These are phyloP conservation scores for Mycena polygramma DNA, from an alignment of 768 basidiomycete species.

Conservation along the genomic window DNA sequence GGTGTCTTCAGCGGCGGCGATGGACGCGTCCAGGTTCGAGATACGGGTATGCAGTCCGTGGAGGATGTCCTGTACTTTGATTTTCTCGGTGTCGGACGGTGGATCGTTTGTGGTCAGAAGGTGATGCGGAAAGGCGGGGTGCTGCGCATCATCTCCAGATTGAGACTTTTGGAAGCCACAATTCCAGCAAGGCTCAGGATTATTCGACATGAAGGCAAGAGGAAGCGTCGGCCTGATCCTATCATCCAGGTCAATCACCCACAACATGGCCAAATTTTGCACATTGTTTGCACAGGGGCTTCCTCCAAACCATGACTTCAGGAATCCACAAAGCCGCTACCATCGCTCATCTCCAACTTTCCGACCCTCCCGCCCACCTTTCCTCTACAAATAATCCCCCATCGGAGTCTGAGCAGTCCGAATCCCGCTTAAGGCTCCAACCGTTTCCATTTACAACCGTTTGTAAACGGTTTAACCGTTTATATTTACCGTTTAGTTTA, in stretches of 20 bases:
- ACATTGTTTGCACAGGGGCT: too few species aligned
- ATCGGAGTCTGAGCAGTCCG: neutral
- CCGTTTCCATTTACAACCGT: too few species aligned
- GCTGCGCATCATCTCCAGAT: neutral
- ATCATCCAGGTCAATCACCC: too few species aligned
- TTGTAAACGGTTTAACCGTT: too few species aligned
- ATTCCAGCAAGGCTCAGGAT: neutral
- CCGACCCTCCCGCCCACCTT: neutral
- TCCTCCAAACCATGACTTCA: too few species aligned
- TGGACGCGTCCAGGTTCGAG: constrained; percentile 3
- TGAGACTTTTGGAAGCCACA: neutral
- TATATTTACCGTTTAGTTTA: too few species aligned
- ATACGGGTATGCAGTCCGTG: neutral
- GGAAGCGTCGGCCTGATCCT: too few species aligned
- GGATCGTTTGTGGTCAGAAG: constrained; percentile 17
- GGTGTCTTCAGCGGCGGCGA: neutral
- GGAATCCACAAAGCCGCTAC: too few species aligned
- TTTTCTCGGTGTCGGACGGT: constrained; percentile 16
- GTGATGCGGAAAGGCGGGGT: neutral
- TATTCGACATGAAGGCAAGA: too few species aligned
- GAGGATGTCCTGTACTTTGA: neutral
- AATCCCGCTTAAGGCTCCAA: too few species aligned
- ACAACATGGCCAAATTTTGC: too few species aligned
- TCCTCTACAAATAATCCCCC: constrained; percentile 5
- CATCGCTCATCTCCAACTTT: neutral